These are phyloP conservation scores for Trichomonas gallinae DNA, from an alignment of 208 protist species.

Conservation along the genomic window DNA sequence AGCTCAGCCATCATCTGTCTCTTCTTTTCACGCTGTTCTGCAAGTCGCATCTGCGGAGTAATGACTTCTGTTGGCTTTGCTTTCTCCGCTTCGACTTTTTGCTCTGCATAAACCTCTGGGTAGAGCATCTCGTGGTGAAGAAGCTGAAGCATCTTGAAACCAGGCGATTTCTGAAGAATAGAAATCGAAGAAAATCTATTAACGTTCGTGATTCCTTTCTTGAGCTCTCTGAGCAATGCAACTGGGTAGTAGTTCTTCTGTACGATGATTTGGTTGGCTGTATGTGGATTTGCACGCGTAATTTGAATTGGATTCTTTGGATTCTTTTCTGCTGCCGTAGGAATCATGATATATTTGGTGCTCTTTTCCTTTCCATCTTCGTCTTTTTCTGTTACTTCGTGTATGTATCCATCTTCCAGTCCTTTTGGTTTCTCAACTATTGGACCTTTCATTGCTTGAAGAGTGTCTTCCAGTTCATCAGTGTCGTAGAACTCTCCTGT, in stretches of 20 bases:
- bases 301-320: background rate
- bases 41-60: background rate
- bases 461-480: background rate
- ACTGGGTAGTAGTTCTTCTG: background rate
- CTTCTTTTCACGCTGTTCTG: background rate
- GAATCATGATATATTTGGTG: background rate
- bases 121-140: background rate
- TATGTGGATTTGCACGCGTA: background rate
- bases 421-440: background rate
- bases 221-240: background rate
- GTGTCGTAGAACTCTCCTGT: background rate
- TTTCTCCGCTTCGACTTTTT: background rate
- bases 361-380: background rate
- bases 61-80: background rate
- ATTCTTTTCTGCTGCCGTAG: background rate
- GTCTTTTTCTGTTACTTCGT: background rate
- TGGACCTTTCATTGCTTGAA: background rate
- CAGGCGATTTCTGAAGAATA: background rate
- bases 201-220: background rate
- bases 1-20: background rate
- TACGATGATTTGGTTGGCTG: background rate
- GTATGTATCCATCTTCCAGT: background rate
- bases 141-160: background rate
- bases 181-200: background rate
- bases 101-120: background rate